phyloP scores from a whole-genome alignment of 345 rosid genomes.

The Heritiera fomes region DNA sequence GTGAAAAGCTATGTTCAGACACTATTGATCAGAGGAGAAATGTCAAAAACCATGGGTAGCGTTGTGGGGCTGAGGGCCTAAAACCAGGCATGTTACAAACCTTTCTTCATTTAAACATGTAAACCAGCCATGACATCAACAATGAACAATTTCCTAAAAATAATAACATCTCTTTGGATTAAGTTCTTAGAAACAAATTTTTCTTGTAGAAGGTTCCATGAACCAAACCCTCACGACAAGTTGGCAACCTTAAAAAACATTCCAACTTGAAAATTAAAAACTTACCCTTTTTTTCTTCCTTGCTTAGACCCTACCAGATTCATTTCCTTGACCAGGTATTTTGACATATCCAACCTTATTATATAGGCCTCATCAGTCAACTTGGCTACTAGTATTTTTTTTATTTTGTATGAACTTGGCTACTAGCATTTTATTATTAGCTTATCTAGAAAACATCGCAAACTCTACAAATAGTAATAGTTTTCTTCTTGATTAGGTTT shows the following conservation, averaged over 20 bases:
- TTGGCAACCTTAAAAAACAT: constrained; percentile 10
- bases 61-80: neutral
- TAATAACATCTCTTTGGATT: neutral
- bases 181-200: neutral
- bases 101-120: neutral
- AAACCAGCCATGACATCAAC: neutral
- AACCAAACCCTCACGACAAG: neutral
- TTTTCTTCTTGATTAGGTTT: neutral
- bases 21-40: neutral
- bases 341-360: neutral
- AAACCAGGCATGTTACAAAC: neutral
- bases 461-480: neutral
- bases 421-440: constrained; percentile 1
- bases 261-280: constrained; percentile 26
- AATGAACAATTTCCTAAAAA: neutral
- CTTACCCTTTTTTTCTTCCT: neutral
- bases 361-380: constrained; percentile 13
- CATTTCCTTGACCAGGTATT: constrained; percentile 24
- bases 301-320: neutral
- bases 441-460: neutral
- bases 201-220: neutral
- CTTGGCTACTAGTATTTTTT: constrained; percentile 6
- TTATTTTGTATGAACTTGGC: constrained; percentile 4
- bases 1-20: neutral
- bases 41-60: constrained; percentile 21